Evolutionary conservation across 208 protist genomes (phyloP), one percentile per base, ranked within the genome.

Genomic region (Wallacemonas sp.): DNA sequence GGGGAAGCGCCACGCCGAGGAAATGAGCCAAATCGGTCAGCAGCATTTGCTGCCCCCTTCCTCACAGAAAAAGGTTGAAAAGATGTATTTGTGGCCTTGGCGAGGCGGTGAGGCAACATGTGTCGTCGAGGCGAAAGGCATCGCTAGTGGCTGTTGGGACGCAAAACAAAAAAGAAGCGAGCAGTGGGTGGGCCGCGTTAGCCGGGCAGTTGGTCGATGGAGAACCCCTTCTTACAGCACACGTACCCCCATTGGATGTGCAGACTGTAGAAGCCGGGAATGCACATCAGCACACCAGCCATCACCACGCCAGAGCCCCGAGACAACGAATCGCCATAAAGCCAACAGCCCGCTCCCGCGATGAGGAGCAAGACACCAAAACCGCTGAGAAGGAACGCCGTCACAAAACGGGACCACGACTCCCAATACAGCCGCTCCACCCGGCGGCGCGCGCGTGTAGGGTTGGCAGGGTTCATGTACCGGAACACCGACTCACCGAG

Each of bases 361-460:
- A 73, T 1, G 27, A 88, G 39, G 37, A 93, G 68, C 15, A 77
- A 61, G 1, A 73, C 71, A 3, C 89, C 86, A 30, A 89, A 63
- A n/a, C 68, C 74, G n/a, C 83, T 66, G 42, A 95, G 77, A 41
- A 89, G 81, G 61, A 90, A 81, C 3, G 76, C 79, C 26, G 81
- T 70, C 5, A 83, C 71, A 55, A 93, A 79, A 34, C 73, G 45
- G 46, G 63, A 63, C 83, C 83, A 93, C 9, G 74, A 72, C 15
- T 80, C 65, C 87, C 86, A 95, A 67, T 93, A 95, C 21, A 95
- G 46, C 2, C 81, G 66, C 65, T 83, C 80, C 39, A 95, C 68
- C 8, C 83, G 83, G 17, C 76, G 71, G 12, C 83, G 78, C 3
- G 80, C 84, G 0, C 69, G 52, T 22, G 71, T 60, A 1, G 81